phyloP scores from a whole-genome alignment of 2,329 filamentous ascomycete species.

The Botrytis paeoniae region DNA sequence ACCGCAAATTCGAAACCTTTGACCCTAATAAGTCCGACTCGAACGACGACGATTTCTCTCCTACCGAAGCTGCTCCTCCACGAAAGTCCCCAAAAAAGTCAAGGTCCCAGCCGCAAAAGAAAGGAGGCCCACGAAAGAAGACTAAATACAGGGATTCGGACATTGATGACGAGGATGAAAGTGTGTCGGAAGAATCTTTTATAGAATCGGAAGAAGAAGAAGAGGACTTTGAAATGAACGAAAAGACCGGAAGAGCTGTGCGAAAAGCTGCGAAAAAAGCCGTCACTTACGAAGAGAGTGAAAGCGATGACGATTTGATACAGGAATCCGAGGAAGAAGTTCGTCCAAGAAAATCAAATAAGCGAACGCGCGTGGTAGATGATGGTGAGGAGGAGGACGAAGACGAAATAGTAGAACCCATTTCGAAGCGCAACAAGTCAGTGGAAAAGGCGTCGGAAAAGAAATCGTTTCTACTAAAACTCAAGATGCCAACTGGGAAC shows the following conservation, averaged over 20 bases:
- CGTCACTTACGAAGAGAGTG: slow-evolving; percentile 49
- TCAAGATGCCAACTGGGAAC: slow-evolving; percentile 31
- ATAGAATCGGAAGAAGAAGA: slow-evolving; percentile 43
- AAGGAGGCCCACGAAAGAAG: slow-evolving; percentile 40
- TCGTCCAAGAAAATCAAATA: slow-evolving; percentile 29
- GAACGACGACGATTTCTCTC: slow-evolving; percentile 64
- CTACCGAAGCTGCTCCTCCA: slow-evolving; percentile 47
- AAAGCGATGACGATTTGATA: slow-evolving; percentile 38
- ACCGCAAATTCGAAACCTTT: slow-evolving; percentile 58
- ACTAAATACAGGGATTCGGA: slow-evolving; percentile 57
- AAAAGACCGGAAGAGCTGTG: slow-evolving; percentile 47
- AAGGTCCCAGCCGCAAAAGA: slow-evolving; percentile 30
- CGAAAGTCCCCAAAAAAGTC: slow-evolving; percentile 46
- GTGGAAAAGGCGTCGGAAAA: slow-evolving; percentile 1
- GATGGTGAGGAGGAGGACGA: slow-evolving; percentile 34
- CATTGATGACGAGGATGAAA: slow-evolving; percentile 56
- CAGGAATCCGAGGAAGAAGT: slow-evolving; percentile 34
- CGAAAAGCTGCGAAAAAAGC: slow-evolving; percentile 47
- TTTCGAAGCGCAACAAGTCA: slow-evolving; percentile 14
- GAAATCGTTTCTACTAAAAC: slow-evolving; percentile 31
- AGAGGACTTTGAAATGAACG: slow-evolving; percentile 44
- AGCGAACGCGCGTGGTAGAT: slow-evolving; percentile 27
- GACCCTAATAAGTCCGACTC: slow-evolving; percentile 66
- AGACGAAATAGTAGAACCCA: slow-evolving; percentile 24
- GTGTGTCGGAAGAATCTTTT: slow-evolving; percentile 49